Conservation (phyloP, 345 rosid species). For the Camelina neglecta region DNA sequence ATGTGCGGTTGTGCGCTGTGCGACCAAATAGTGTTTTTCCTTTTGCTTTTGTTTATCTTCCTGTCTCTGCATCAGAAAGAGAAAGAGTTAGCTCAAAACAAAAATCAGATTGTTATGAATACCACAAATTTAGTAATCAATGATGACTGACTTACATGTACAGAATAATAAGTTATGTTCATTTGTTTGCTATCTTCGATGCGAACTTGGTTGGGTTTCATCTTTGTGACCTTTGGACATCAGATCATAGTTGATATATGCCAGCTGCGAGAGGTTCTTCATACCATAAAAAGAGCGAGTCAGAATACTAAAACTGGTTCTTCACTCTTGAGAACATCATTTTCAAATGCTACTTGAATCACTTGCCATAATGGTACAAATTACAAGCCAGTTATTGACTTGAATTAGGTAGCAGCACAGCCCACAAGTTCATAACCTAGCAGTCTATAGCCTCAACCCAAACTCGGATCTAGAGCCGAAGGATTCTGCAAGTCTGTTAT, state of each 20-base stretch:
- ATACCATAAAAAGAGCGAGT: slow-evolving; percentile 34
- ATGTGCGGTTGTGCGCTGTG: slow-evolving; percentile 7
- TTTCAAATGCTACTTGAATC: slow-evolving; percentile 13
- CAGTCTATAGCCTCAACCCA: not conserved
- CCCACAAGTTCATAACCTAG: slow-evolving; percentile 22
- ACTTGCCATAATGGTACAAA: not conserved
- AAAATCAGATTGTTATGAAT: not conserved
- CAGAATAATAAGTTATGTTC: slow-evolving; percentile 36
- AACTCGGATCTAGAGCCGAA: slow-evolving; percentile 2
- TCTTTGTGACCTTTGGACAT: slow-evolving; percentile 84
- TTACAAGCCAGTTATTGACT: slow-evolving; percentile 1
- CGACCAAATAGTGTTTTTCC: slow-evolving; percentile 13
- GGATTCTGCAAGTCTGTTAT: not conserved
- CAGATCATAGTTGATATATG: slow-evolving; percentile 84
- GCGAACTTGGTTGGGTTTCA: slow-evolving; percentile 51
- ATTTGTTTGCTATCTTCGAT: slow-evolving; percentile 40
- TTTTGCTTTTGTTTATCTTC: not conserved
- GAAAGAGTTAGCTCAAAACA: not conserved
- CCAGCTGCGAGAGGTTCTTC: slow-evolving; percentile 89
- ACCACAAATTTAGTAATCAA: not conserved
- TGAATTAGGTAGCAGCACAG: slow-evolving; percentile 7
- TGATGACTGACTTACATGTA: slow-evolving; percentile 52
- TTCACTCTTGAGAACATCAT: not conserved
- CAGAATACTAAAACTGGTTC: slow-evolving; percentile 11
- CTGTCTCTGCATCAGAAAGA: slow-evolving; percentile 33